phyloP scores from a whole-genome alignment of 495 filamentous ascomycete species.

The Penicillium malachiteum region DNA sequence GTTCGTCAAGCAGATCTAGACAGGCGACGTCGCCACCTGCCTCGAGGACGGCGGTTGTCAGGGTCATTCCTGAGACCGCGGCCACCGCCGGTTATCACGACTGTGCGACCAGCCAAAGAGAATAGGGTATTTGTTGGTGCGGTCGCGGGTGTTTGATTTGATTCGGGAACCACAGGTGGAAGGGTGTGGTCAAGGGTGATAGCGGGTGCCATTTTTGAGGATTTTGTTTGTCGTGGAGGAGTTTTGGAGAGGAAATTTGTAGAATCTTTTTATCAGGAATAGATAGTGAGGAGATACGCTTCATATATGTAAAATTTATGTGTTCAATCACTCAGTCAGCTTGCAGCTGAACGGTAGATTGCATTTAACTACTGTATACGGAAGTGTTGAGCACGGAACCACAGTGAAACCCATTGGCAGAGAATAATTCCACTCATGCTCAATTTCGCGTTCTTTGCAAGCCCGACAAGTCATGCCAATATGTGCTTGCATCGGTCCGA shows the following conservation, averaged over 20 bases:
- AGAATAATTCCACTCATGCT: too few species aligned
- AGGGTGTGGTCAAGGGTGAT: conserved; percentile 25
- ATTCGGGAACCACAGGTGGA: conserved; percentile 20
- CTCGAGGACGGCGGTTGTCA: conserved; percentile 64
- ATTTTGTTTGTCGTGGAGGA: neutral
- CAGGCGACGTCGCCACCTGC: conserved; percentile 64
- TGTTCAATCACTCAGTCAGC: neutral
- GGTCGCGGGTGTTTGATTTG: conserved; percentile 24
- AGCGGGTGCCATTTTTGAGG: conserved; percentile 28
- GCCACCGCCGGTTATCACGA: conserved; percentile 69
- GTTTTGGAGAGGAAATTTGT: neutral
- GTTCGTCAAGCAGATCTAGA: conserved; percentile 58
- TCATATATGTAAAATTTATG: conserved; percentile 8
- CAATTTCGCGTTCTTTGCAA: neutral
- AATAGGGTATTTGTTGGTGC: conserved; percentile 27
- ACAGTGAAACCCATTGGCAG: conserved; percentile 7
- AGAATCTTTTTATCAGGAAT: neutral
- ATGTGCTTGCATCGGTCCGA: neutral
- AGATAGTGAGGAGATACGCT: neutral
- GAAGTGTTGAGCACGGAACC: conserved; percentile 9
- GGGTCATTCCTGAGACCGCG: conserved; percentile 64
- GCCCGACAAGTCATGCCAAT: conserved; percentile 13
- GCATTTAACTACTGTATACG: conserved; percentile 14
- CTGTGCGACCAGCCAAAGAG: conserved; percentile 62
- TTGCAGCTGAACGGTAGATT: neutral